Evolutionary conservation across 345 rosid species (phyloP), one percentile per base, ranked within the genome.

Genomic region (Triadica sebifera): DNA sequence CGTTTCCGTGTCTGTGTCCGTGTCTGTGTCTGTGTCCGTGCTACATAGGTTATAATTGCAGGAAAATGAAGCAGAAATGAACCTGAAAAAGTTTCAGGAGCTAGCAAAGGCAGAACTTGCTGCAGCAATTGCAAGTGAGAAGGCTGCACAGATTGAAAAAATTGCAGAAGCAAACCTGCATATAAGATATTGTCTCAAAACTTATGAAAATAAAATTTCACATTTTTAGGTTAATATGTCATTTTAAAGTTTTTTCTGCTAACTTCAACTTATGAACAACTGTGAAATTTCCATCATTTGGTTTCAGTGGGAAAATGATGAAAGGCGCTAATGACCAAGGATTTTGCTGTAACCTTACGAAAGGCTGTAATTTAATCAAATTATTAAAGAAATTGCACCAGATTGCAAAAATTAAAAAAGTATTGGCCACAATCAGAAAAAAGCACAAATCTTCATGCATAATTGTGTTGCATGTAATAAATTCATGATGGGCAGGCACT

Each of bases 141-240:
- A 93, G 87, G 93, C 93, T 63, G 81, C 91, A 66, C 96, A 87
- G 69, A 86, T 91, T 75, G 92, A 96, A 74, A 93, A 86, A 82
- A 85, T 90, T 84, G 91, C 90, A n/a, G 99, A 96, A 73, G 97
- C 93, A 69, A 84, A 96, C 88, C 93, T 96, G 72, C 80, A 93
- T 83, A 98, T 96, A 87, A 85, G 89, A 76, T 71, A 34, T 20
- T 3, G 56, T 52, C 39, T 43, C 22, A 53, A 56, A 43, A 5
- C 39, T 25, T 61, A n/a, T n/a, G n/a, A n/a, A n/a, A n/a, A n/a
- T n/a, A n/a, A n/a, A n/a, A n/a, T n/a, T 72, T 53, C 34, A 45
- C 58, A 24, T 13, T 24, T 25, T n/a, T 34, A 53, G 47, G 34
- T 39, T 52, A 47, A 61, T 58, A 65, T 56, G 59, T 59, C 13